A percentile compares a stretch with the other conserved stretches of the same genome.
These are phyloP conservation scores for Drechslera avenae DNA, from an alignment of 2,329 filamentous ascomycete species.

Conservation along the genomic window DNA sequence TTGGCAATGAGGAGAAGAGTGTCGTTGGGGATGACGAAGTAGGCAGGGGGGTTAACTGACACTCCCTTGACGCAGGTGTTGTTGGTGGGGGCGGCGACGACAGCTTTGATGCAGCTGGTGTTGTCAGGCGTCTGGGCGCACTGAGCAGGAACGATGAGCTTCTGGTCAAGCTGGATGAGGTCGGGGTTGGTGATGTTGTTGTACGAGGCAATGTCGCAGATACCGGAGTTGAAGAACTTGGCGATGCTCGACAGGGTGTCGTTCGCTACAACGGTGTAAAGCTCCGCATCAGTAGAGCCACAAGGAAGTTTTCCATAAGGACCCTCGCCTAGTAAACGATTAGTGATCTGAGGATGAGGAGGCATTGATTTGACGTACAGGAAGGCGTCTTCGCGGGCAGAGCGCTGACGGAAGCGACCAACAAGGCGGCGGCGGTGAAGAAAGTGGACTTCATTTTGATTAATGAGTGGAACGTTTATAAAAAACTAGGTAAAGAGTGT, in stretches of 20 bases:
- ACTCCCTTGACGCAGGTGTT: slow-evolving; percentile 2
- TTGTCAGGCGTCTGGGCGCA: neutral
- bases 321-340: neutral
- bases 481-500: neutral
- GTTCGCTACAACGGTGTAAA: neutral
- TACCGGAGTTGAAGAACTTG: neutral
- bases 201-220: slow-evolving; percentile 1
- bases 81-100: neutral
- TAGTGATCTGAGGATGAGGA: neutral
- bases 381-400: neutral
- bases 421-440: neutral
- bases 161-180: neutral
- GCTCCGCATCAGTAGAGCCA: neutral
- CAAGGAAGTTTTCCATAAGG: neutral
- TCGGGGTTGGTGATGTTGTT: neutral
- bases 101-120: neutral
- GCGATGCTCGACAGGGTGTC: slow-evolving; percentile 1
- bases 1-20: neutral
- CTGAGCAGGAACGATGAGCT: neutral
- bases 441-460: slow-evolving; percentile 3
- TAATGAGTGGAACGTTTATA: neutral
- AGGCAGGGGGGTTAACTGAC: neutral
- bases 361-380: neutral
- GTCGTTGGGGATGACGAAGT: neutral
- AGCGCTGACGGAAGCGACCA: neutral